A percentile compares a stretch with the other conserved stretches of the same genome.
phyloP scores from a whole-genome alignment of 371 early-diverging fungal species.

The Syncephalastrum sp. region DNA sequence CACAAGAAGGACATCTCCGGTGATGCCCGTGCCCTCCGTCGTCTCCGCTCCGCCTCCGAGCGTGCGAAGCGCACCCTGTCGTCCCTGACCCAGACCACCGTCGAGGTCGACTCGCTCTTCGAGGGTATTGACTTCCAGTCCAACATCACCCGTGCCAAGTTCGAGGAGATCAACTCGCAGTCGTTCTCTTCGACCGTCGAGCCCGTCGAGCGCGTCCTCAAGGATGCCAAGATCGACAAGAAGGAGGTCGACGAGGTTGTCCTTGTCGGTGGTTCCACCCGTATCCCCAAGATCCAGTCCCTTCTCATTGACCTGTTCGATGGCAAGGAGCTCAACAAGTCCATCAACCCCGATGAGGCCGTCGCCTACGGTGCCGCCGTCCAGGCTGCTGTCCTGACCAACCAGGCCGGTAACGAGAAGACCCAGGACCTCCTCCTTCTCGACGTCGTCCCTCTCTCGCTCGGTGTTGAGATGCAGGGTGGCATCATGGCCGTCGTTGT shows the following conservation, averaged over 20 bases:
- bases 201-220: constrained; percentile 80
- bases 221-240: constrained; percentile 95
- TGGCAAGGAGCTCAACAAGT: constrained; percentile 86
- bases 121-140: constrained; percentile 88
- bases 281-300: constrained; percentile 99
- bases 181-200: constrained; percentile 83
- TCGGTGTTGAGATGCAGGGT: constrained; percentile 95
- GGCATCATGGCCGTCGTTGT: constrained; percentile 80
- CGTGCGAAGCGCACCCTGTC: constrained; percentile 97
- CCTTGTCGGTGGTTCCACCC: constrained; percentile 99
- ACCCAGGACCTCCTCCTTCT: constrained; percentile 77
- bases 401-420: constrained; percentile 60
- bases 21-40: constrained; percentile 89
- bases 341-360: constrained; percentile 95
- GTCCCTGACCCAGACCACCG: constrained; percentile 77
- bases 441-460: constrained; percentile 89
- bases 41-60: constrained; percentile 94
- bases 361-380: constrained; percentile 97
- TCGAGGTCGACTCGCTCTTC: constrained; percentile 91
- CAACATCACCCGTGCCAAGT: constrained; percentile 90
- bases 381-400: constrained; percentile 84
- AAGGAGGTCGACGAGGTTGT: constrained; percentile 93
- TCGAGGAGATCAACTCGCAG: constrained; percentile 91
- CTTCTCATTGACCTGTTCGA: constrained; percentile 94
- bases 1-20: constrained; percentile 75